Evolutionary conservation across 441 rosid genomes (phyloP), one percentile per base, ranked within the genome.

Genomic region (Gossypium schwendimanii): DNA sequence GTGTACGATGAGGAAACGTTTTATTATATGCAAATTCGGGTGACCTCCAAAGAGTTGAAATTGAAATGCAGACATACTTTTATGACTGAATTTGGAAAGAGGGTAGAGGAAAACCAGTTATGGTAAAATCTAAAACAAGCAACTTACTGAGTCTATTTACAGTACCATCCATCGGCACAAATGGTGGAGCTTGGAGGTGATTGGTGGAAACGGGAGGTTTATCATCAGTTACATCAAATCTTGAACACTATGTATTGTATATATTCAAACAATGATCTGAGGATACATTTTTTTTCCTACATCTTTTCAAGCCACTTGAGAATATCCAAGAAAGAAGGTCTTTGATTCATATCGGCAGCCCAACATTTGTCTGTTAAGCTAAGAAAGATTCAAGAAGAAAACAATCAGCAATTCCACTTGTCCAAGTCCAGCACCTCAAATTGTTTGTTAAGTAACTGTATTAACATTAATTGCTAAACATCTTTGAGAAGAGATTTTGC

Each of bases 231-330:
- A 47, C 3, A 26, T 12, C 15, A 15, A 23, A 14, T 68, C 67
- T 72, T 70, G 45, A 44, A 69, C 14, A n/a, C 78, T 80, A 87
- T 31, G 96, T 15, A 47, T 81, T 94, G 88, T 91, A 91, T 81
- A 92, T 73, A 81, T 78, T 83, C 98, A 98, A 92, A 78, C 80
- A 89, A 78, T 91, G 91, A 84, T 91, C 99, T 11, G 87, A 1
- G 57, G 89, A 89, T 44, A 84, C 69, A 63, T 12, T 75, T 91
- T 97, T 97, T 77, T 91, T 94, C 88, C 88, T 91, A 47, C 33
- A 95, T 87, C 89, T 87, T 92, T 76, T 95, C 97, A 26, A 95
- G 97, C 79, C 76, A 87, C 91, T 92, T 92, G 73, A 95, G 96
- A 54, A 95, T 92, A 39, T 95, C 99, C 83, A 95, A 78, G 86